Conservation (phyloP, 257 asterid genomes). For the Scutellaria barbata region DNA sequence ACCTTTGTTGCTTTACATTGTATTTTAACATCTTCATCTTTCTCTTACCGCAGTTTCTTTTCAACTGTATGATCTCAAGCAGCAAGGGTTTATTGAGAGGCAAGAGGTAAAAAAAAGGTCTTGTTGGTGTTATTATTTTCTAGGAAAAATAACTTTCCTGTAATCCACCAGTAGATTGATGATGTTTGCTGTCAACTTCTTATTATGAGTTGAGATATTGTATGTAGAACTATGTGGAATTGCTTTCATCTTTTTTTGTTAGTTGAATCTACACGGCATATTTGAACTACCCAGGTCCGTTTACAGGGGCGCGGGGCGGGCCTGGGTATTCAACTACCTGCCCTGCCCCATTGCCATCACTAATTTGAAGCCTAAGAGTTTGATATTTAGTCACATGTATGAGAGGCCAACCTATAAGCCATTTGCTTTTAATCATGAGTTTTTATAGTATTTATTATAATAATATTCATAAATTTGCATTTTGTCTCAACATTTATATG, state of each 20-base stretch:
- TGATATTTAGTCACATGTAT: neutral
- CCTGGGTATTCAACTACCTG: no score
- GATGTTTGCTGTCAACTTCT: conserved; percentile 3
- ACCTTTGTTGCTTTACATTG: neutral
- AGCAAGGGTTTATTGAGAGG: conserved; percentile 96
- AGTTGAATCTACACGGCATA: conserved; percentile 1
- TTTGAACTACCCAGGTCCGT: neutral
- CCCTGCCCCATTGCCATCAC: no score
- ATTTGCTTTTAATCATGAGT: neutral
- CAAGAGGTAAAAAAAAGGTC: conserved; percentile 76
- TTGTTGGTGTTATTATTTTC: neutral
- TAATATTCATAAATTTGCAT: conserved; percentile 3
- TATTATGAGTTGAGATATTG: conserved; percentile 15
- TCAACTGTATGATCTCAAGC: conserved; percentile 98
- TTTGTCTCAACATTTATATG: neutral
- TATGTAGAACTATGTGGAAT: neutral
- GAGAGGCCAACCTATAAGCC: neutral
- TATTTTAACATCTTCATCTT: conserved; percentile 22
- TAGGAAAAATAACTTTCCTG: neutral
- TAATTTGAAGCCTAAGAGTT: neutral
- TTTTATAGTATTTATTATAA: neutral
- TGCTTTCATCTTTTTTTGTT: conserved; percentile 26
- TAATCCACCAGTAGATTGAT: conserved; percentile 9
- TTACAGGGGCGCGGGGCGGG: no score
- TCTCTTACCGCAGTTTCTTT: conserved; percentile 79